Base-by-base conservation (phyloP, 2,329 filamentous ascomycete genomes). In the Trichoderma breve region DNA sequence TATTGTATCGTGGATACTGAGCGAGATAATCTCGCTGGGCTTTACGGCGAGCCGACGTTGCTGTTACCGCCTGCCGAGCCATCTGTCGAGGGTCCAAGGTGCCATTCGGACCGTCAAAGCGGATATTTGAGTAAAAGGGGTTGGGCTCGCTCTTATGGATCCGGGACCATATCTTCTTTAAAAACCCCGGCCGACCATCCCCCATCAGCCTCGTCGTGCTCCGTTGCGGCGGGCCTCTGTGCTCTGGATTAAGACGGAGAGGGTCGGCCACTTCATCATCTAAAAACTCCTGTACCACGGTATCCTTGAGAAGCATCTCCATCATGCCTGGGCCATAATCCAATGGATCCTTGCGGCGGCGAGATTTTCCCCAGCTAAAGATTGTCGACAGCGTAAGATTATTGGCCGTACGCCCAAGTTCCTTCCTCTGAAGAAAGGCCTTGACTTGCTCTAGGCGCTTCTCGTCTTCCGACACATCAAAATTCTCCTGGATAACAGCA, bases 401-500 rank as follows among this genome's bases (percentile, higher is more conserved):
- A 74, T 91, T 87, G 80, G 89, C 80, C 80, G 89, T 87, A 51
- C 88, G 88, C 28, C 91, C 93, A 36, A 97, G 85, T 77, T 98
- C 95, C 79, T 95, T 97, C 76, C 95, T 91, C 78, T 97, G 93
- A 58, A 99, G 84, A 77, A 98, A 99, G 1, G 95, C 93, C 78
- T 95, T 95, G 73, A 99, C 95, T 82, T 99, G 97, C 80, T 98
- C 94, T 73, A 98, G 83, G 24, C 97, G 94, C 83, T 99, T 99
- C 81, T 98, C 95, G 79, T 99, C 97, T 80, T 99, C 96, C 4
- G 95, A 97, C 30, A 99, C 94, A 82, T 99, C 96, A 80, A 99
- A 99, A 78, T 97, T 99, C 80, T 99, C 96, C 81, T 99, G 96
- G 75, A 99, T 99, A 83, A 99, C 96, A 86, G 96, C 96, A 93